Evolutionary conservation across 495 filamentous ascomycete genomes (phyloP), one percentile per base, ranked within the genome.

Genomic region (Xylaria flabelliformis): DNA sequence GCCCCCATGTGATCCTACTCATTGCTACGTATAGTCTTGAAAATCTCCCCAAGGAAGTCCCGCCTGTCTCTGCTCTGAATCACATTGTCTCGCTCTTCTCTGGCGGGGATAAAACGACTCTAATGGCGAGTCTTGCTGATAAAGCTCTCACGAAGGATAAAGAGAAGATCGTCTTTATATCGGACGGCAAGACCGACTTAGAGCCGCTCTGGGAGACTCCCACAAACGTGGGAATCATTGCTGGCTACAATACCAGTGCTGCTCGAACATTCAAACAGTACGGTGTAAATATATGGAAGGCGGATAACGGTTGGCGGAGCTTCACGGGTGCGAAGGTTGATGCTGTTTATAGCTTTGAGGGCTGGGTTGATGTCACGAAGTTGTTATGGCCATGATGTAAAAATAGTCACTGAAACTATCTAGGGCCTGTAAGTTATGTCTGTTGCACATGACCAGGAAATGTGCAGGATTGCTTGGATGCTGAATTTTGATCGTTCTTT

Each of bases 261-360:
- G 64, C 64, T n/a, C 32, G 48, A n/a, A 67, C 64, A 36, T 67
- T 67, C 34, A 48, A 34, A 29, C 64, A 67, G n/a, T 67, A 67
- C 32, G 50, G 34, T 42, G 64, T 67, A 26, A n/a, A 10, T 55
- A 32, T 67, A 34, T 5, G 64, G 50, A 50, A 56, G 34, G 50
- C 64, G 50, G 7, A 9, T 19, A 19, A 56, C n/a, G 64, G 64
- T 17, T 67, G 64, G 64, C 42, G 56, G 10, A 50, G 64, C 34
- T 42, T 44, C 48, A 67, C 64, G 4, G 64, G 64, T 12, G 48
- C 42, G 34, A 67, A 67, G 29, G 9, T 19, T 9, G 56, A 67
- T n/a, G 34, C 34, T 4, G 48, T 67, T 19, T 67, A 67, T 56
- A 50, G 64, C 4, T 67, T 67, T 44, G 64, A 67, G 34, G 21